A percentile compares a stretch with the other conserved stretches of the same genome.
These are phyloP conservation scores for Rubia tinctorum DNA, from an alignment of 305 asterid genomes.

Conservation along the genomic window DNA sequence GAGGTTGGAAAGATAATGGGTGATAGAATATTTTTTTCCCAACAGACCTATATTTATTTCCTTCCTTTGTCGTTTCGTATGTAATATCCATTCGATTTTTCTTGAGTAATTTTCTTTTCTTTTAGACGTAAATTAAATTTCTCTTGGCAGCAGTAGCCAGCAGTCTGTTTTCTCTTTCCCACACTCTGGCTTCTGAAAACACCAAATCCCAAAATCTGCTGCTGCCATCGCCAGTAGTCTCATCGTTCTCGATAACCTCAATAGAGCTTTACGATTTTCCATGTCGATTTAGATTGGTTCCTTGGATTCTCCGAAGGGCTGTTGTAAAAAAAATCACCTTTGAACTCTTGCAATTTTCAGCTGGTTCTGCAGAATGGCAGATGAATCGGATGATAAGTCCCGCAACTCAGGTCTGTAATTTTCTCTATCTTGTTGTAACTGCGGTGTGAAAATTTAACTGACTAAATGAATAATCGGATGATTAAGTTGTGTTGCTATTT, in stretches of 20 bases:
- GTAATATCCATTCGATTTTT: no score
- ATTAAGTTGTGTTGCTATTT: neutral
- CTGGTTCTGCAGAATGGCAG: slow-evolving; percentile 24
- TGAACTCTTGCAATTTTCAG: slow-evolving; percentile 7
- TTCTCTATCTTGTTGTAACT: neutral
- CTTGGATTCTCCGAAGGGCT: neutral
- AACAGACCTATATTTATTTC: no score
- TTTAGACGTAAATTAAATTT: no score
- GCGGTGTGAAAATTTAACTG: neutral
- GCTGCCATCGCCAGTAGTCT: slow-evolving; percentile 13
- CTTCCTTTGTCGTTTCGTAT: no score
- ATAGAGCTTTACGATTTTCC: neutral
- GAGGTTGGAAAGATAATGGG: no score
- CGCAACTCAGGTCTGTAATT: slow-evolving; percentile 25
- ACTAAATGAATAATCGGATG: neutral
- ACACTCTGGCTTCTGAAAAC: slow-evolving; percentile 19
- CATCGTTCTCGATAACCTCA: slow-evolving; percentile 19
- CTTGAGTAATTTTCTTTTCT: no score
- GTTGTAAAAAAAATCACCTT: neutral
- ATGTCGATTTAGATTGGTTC: neutral
- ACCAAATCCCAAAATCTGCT: slow-evolving; percentile 11
- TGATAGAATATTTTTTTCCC: no score
- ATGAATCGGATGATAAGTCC: slow-evolving; percentile 27
- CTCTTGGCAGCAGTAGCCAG: neutral
- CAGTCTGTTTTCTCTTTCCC: neutral